Evolutionary conservation across 768 basidiomycete genomes (phyloP).

Genomic region (Pholiota molesta): DNA sequence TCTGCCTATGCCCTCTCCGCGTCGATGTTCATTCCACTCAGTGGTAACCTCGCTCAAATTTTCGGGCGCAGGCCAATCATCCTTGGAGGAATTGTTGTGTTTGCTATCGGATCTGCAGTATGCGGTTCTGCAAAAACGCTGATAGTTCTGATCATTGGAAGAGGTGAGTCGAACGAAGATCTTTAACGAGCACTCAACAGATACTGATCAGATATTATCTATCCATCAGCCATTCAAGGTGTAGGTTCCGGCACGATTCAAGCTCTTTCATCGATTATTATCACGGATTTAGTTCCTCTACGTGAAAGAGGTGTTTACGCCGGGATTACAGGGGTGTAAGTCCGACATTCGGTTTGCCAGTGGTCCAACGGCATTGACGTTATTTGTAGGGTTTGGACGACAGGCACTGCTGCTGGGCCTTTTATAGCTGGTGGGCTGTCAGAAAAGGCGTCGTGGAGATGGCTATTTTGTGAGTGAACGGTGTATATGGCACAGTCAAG

Average conservation of each 20-base stretch:
- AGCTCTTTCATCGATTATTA: constrained; percentile 40
- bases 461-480: constrained; percentile 39
- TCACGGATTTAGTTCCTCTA: constrained; percentile 50
- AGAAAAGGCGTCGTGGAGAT: constrained; percentile 36
- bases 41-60: constrained; percentile 38
- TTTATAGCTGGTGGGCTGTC: constrained; percentile 39
- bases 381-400: constrained; percentile 30
- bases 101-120: constrained; percentile 45
- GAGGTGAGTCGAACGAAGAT: constrained; percentile 23
- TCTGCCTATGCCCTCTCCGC: constrained; percentile 44
- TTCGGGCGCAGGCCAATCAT: constrained; percentile 42
- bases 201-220: too few species aligned
- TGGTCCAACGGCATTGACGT: not conserved
- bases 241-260: constrained; percentile 43
- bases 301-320: constrained; percentile 43
- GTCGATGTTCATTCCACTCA: constrained; percentile 43
- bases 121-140: constrained; percentile 45
- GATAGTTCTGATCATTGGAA: constrained; percentile 44
- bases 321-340: constrained; percentile 39
- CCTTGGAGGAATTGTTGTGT: constrained; percentile 32
- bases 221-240: constrained; percentile 37
- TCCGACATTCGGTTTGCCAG: not conserved
- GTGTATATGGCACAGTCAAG: not conserved
- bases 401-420: constrained; percentile 37
- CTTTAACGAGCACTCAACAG: too few species aligned